phyloP scores from a whole-genome alignment of 2,329 filamentous ascomycete species.

The Cryphonectria radicalis region DNA sequence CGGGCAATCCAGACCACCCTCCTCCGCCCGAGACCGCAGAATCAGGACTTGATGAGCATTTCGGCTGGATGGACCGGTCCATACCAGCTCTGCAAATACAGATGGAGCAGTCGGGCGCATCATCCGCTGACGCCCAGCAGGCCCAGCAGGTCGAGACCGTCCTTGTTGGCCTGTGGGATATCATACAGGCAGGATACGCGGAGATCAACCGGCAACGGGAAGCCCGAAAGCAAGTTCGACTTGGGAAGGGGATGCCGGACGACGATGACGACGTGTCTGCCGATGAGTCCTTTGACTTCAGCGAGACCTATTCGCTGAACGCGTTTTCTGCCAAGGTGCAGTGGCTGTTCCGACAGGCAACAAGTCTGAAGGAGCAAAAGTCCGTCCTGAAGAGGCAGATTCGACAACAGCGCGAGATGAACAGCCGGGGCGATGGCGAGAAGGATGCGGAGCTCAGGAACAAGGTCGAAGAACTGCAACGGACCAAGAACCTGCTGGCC shows the following conservation, averaged over 20 bases:
- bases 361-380: slow-evolving; percentile 83
- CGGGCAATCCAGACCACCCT: slow-evolving; percentile 53
- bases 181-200: slow-evolving; percentile 59
- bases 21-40: slow-evolving; percentile 62
- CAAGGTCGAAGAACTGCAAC: slow-evolving; percentile 61
- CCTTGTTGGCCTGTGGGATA: slow-evolving; percentile 61
- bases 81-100: slow-evolving; percentile 55
- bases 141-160: slow-evolving; percentile 60
- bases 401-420: slow-evolving; percentile 91
- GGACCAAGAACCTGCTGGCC: slow-evolving; percentile 37
- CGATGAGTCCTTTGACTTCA: slow-evolving; percentile 61
- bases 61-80: slow-evolving; percentile 69
- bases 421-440: slow-evolving; percentile 79
- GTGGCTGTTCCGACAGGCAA: slow-evolving; percentile 77
- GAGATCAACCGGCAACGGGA: slow-evolving; percentile 59
- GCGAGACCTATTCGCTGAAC: slow-evolving; percentile 70
- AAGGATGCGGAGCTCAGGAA: slow-evolving; percentile 67
- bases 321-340: slow-evolving; percentile 81
- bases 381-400: slow-evolving; percentile 88
- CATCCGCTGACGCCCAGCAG: slow-evolving; percentile 43
- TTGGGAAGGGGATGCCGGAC: slow-evolving; percentile 57
- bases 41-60: slow-evolving; percentile 66
- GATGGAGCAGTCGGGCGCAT: slow-evolving; percentile 42
- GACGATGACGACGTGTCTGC: slow-evolving; percentile 66
- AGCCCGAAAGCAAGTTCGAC: slow-evolving; percentile 55